Evolutionary conservation across 176 grass and related monocot species (phyloP), one percentile per base, ranked within the genome.

Genomic region (Hordeum marinum): DNA sequence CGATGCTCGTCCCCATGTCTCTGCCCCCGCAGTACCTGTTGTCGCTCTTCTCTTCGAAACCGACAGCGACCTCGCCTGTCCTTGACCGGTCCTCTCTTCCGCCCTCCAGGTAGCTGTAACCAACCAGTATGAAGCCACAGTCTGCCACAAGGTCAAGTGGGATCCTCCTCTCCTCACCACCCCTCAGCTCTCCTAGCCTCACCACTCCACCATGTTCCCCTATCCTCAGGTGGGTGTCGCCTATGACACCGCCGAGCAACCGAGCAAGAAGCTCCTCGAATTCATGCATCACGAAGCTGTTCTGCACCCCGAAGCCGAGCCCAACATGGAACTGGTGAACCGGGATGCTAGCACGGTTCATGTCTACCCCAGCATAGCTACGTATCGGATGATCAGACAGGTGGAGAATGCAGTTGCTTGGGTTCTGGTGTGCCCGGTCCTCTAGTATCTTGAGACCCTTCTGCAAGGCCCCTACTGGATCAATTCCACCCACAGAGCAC

Each of bases 121-220:
- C 74, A 36, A 98, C 86, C 6, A 87, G 81, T 32, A 94, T 36
- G 78, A 91, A 91, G 10, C 93, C 94, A 52, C 88, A 96, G 5
- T 92, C 90, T 50, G 70, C 66, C 6, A 64, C 43, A 27, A 96
- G 79, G 75, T 94, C 90, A 0, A 99, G 80, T 0, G 93, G 94
- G 52, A 99, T 94, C 88, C 94, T 89, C 43, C 90, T 90, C 88
- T 99, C 97, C 57, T 99, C 97, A 5, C 94, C 97, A 48, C 91
- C 89, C 63, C 89, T 90, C 34, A 98, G 80, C 77, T 96, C 97
- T 13, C 97, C 97, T 10, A 96, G 80, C 70, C 88, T 89, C 24
- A 94, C 83, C 86, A 86, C 79, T 21, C 86, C 91, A 4, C 85
- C 89, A 35, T 94, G 87, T 71, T 89, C 90, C 12, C 94, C 88